A percentile compares a stretch with the other conserved stretches of the same genome.
These are phyloP conservation scores for Mycena sp. DNA, from an alignment of 1,284 basidiomycete species.

Conservation along the genomic window DNA sequence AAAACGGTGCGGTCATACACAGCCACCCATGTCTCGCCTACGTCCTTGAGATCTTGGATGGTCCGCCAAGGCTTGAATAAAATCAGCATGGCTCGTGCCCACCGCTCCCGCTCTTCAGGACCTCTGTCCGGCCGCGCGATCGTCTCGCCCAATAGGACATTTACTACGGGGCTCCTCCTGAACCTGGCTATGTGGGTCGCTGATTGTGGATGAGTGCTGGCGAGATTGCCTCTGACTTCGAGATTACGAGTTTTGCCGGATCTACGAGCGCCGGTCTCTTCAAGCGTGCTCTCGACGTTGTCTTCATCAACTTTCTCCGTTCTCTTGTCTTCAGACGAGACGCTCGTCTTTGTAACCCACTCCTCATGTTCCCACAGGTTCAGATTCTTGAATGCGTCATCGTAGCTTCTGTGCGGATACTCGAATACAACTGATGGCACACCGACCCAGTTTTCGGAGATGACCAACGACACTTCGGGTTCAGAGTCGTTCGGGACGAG, in stretches of 20 bases:
- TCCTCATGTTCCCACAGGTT: constrained; percentile 23
- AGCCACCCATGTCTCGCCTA: background rate
- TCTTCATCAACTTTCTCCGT: background rate
- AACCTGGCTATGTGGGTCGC: background rate
- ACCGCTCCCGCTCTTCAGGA: background rate
- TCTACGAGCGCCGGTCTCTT: too few species aligned
- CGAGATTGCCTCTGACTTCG: background rate
- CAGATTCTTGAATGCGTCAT: background rate
- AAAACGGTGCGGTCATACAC: background rate
- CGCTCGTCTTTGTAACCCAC: background rate
- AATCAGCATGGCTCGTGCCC: constrained; percentile 20
- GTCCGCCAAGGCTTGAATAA: constrained; percentile 21
- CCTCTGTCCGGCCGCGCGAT: constrained; percentile 2
- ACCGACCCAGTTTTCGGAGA: constrained; percentile 2
- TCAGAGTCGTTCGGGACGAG: background rate
- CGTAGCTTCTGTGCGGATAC: background rate
- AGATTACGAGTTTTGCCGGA: too few species aligned
- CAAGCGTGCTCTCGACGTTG: too few species aligned
- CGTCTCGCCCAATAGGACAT: constrained; percentile 7
- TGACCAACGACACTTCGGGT: background rate
- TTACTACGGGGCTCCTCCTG: background rate
- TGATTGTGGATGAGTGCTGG: background rate
- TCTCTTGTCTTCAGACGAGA: background rate
- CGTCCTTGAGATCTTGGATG: background rate
- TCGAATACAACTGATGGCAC: background rate